Evolutionary conservation across 371 early-diverging fungal species (phyloP).

Genomic region (Umbelopsis sp.): DNA sequence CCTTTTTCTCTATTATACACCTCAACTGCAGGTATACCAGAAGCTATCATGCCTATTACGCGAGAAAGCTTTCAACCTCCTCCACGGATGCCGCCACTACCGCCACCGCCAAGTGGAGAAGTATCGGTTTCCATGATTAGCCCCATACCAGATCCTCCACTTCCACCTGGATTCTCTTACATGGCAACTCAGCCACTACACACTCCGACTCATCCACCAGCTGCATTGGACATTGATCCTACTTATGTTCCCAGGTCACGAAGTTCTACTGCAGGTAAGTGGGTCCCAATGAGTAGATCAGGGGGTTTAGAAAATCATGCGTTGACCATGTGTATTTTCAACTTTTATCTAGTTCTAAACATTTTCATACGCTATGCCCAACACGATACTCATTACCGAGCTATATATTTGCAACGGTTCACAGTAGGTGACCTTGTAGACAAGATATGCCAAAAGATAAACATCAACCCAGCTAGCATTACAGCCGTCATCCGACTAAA

Average conservation of each 20-base stretch:
- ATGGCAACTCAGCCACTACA: conserved; percentile 37
- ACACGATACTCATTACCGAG: conserved; percentile 50
- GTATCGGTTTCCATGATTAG: not conserved
- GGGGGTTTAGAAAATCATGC: too few relatives aligned
- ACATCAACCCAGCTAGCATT: conserved; percentile 41
- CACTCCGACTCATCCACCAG: conserved; percentile 24
- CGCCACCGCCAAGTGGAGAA: not conserved
- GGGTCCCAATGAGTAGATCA: not conserved
- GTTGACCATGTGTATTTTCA: not conserved
- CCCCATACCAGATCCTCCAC: conserved; percentile 19
- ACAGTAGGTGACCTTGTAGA: conserved; percentile 44
- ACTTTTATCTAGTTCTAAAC: conserved; percentile 38
- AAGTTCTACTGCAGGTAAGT: conserved; percentile 38
- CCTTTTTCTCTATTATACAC: not conserved
- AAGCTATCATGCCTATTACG: conserved; percentile 13
- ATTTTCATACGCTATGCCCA: conserved; percentile 51
- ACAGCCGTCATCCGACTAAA: conserved; percentile 45
- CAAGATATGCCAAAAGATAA: conserved; percentile 39
- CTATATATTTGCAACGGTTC: conserved; percentile 56
- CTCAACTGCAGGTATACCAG: conserved; percentile 6
- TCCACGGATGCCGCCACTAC: conserved; percentile 25
- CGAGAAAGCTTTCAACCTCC: conserved; percentile 21
- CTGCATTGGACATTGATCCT: conserved; percentile 37
- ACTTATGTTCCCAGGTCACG: conserved; percentile 38
- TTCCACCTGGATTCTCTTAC: conserved; percentile 36